Conservation (phyloP, 106 monocot genomes). For the Platanthera zijinensis region DNA sequence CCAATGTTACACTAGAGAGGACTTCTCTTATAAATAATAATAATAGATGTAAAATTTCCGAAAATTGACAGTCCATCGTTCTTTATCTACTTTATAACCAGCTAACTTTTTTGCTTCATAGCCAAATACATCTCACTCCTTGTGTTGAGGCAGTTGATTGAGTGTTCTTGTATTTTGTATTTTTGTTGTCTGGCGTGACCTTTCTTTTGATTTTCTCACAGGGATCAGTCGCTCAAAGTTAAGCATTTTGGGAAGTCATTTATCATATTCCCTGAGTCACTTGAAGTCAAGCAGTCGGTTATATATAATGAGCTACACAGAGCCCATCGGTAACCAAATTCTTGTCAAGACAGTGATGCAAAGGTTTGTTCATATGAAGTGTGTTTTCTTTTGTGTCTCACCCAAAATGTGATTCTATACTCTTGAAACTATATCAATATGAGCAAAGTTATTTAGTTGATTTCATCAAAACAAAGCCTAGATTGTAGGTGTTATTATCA, state of each 20-base stretch:
- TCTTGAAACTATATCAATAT: not conserved
- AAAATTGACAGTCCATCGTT: not conserved
- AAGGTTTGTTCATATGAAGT: conserved; percentile 24
- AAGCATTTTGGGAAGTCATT: conserved; percentile 24
- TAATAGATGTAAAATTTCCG: not conserved
- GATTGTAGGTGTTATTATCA: not conserved
- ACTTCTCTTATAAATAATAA: not conserved
- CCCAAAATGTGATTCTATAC: not conserved
- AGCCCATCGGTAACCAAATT: conserved; percentile 18
- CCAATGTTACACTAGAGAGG: not conserved
- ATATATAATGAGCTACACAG: conserved; percentile 41
- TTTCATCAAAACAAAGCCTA: not conserved
- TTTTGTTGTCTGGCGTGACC: not conserved
- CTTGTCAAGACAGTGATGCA: conserved; percentile 29
- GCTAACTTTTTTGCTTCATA: not conserved
- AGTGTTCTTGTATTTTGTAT: not conserved
- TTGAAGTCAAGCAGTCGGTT: conserved; percentile 33
- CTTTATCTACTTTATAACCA: not conserved
- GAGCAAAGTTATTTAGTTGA: not conserved
- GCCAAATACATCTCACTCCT: not conserved
- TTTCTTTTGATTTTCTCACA: conserved; percentile 15
- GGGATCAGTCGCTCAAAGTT: conserved; percentile 37
- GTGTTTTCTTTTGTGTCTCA: not conserved
- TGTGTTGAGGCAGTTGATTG: not conserved
- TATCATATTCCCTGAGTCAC: conserved; percentile 45